Evolutionary conservation across 495 filamentous ascomycete genomes (phyloP).

Genomic region (Lophium mytilinum): DNA sequence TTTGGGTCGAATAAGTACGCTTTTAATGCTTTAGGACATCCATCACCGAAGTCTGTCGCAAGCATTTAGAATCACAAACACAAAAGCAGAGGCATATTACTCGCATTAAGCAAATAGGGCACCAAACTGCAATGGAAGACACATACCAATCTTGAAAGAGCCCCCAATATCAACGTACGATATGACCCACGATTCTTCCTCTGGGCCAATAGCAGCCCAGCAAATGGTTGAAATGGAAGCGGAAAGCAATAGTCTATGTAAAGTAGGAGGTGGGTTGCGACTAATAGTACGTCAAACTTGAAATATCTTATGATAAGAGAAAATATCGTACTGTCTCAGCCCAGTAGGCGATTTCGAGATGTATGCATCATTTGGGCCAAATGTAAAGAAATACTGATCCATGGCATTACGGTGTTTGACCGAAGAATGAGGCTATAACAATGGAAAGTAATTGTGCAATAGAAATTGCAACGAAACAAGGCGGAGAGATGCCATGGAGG

Average conservation of each 20-base stretch:
- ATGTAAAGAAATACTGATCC: conserved; percentile 18
- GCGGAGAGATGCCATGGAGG: no score
- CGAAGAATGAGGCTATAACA: neutral
- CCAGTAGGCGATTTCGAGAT: conserved; percentile 16
- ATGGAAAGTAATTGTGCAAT: neutral
- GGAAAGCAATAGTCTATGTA: conserved; percentile 7
- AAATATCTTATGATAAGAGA: no score
- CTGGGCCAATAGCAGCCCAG: conserved; percentile 15
- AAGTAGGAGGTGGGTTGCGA: conserved; percentile 9
- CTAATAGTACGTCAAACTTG: neutral
- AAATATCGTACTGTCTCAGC: conserved; percentile 11
- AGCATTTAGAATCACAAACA: no score
- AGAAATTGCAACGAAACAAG: neutral
- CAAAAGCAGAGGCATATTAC: no score
- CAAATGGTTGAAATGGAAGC: conserved; percentile 10
- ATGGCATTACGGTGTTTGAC: neutral
- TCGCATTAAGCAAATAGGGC: no score
- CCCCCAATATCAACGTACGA: conserved; percentile 1
- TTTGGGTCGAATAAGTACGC: neutral
- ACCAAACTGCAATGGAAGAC: no score
- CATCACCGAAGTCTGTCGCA: neutral
- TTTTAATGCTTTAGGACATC: neutral
- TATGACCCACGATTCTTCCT: conserved; percentile 19
- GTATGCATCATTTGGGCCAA: conserved; percentile 18
- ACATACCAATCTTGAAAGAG: no score